Evolutionary conservation across 2,329 filamentous ascomycete species (phyloP).

Genomic region (Elsinoe perseae): DNA sequence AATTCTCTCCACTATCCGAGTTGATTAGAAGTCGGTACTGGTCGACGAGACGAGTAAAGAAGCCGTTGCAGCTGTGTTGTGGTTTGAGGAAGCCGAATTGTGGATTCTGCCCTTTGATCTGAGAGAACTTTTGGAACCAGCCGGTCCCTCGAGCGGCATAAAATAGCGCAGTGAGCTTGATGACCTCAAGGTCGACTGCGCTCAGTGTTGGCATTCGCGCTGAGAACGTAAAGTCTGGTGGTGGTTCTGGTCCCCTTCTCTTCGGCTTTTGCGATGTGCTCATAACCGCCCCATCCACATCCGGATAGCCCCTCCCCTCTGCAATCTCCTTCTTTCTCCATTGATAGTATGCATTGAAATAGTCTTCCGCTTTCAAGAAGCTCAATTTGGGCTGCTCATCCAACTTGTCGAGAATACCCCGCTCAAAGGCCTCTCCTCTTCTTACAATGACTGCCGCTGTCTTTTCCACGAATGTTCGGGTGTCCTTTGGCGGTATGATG

Average conservation of each 20-base stretch:
- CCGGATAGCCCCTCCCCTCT: slow-evolving; percentile 69
- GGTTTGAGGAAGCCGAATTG: slow-evolving; percentile 95
- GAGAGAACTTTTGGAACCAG: slow-evolving; percentile 83
- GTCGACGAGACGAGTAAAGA: slow-evolving; percentile 85
- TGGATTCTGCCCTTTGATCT: slow-evolving; percentile 80
- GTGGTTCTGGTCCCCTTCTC: slow-evolving; percentile 71
- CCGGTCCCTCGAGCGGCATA: slow-evolving; percentile 86
- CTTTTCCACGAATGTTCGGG: slow-evolving; percentile 81
- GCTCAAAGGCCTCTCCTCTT: slow-evolving; percentile 61
- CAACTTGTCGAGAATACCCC: slow-evolving; percentile 79
- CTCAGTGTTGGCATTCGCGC: slow-evolving; percentile 96
- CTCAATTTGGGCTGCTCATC: slow-evolving; percentile 81
- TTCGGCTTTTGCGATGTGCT: slow-evolving; percentile 49
- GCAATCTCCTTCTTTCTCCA: slow-evolving; percentile 86
- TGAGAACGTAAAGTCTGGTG: slow-evolving; percentile 83
- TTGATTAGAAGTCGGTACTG: slow-evolving; percentile 80
- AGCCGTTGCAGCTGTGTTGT: slow-evolving; percentile 93
- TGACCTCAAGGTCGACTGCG: slow-evolving; percentile 74
- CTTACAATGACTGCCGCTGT: slow-evolving; percentile 84
- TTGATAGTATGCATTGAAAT: slow-evolving; percentile 80
- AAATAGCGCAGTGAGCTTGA: slow-evolving; percentile 75
- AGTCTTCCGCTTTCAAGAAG: slow-evolving; percentile 71
- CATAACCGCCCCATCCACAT: slow-evolving; percentile 61
- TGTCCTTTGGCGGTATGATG: slow-evolving; percentile 76
- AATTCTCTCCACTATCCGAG: slow-evolving; percentile 59